These are phyloP conservation scores for Syzygium syzygioides DNA, from an alignment of 441 rosid genomes.

Conservation along the genomic window DNA sequence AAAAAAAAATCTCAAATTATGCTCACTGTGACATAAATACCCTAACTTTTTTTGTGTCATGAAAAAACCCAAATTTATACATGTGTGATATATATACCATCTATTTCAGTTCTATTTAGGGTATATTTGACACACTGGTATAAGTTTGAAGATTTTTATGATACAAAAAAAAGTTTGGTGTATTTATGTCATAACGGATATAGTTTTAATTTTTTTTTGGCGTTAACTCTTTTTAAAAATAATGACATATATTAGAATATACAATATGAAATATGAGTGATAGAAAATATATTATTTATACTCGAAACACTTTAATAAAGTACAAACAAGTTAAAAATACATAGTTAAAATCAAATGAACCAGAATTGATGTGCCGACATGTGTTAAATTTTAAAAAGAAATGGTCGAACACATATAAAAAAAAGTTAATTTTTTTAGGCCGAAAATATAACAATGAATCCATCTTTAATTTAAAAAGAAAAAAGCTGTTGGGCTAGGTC, in stretches of 20 bases:
- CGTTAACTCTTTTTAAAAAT: background rate
- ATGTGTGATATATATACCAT: too few species aligned
- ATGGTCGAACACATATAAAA: background rate
- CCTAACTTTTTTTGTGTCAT: too few species aligned
- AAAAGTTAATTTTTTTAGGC: background rate
- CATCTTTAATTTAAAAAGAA: background rate
- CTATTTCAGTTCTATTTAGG: too few species aligned
- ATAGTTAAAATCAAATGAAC: background rate
- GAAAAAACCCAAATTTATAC: too few species aligned
- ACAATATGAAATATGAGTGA: background rate
- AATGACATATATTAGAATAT: fast-evolving
- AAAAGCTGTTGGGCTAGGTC: background rate
- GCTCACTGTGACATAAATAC: too few species aligned
- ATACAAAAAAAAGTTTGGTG: too few species aligned
- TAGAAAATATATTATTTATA: background rate
- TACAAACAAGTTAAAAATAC: background rate
- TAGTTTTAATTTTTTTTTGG: too few species aligned
- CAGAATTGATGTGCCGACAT: fast-evolving
- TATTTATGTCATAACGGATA: too few species aligned
- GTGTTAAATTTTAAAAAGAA: background rate
- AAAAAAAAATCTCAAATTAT: too few species aligned
- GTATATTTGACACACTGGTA: too few species aligned
- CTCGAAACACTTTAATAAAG: background rate
- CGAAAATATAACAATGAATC: background rate
- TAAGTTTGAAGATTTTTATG: too few species aligned